These are phyloP conservation scores for Geosiphon pyriformis DNA, from an alignment of 192 early-diverging fungal species.

Conservation along the genomic window DNA sequence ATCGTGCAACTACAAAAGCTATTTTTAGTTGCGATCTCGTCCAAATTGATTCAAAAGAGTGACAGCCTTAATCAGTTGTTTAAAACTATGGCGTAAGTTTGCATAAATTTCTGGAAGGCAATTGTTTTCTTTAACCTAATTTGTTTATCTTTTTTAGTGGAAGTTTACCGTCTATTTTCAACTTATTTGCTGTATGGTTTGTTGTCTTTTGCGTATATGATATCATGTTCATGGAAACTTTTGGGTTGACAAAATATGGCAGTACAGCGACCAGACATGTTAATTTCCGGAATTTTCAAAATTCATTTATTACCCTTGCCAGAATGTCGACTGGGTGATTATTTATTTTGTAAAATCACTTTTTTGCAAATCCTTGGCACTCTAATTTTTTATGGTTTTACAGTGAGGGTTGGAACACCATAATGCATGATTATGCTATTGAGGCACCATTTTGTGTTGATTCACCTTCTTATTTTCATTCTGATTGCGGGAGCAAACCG, in stretches of 20 bases:
- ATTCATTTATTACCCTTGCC: constrained; percentile 42
- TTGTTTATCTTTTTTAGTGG: constrained; percentile 21
- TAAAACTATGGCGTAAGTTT: constrained; percentile 52
- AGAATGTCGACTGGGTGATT: constrained; percentile 54
- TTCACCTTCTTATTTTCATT: constrained; percentile 35
- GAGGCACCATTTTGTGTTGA: constrained; percentile 47
- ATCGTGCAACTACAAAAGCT: constrained; percentile 51
- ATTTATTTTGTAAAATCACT: too few species aligned
- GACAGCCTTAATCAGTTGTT: constrained; percentile 56
- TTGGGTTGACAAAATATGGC: constrained; percentile 54
- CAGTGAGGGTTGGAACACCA: constrained; percentile 57
- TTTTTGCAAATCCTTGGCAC: constrained; percentile 1
- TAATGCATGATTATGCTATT: constrained; percentile 58
- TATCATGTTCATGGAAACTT: constrained; percentile 60
- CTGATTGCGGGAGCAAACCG: constrained; percentile 49
- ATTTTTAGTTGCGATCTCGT: constrained; percentile 48
- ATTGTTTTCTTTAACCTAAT: not conserved
- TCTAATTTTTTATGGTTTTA: not conserved
- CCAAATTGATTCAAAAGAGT: constrained; percentile 52
- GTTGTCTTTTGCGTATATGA: constrained; percentile 49
- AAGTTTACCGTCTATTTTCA: constrained; percentile 42
- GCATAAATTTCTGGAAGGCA: too few species aligned
- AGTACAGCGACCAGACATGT: constrained; percentile 38
- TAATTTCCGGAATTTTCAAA: constrained; percentile 46
- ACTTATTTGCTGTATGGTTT: constrained; percentile 55